Evolutionary conservation across 1,284 basidiomycete species (phyloP).

Genomic region (Moniliella sp.): DNA sequence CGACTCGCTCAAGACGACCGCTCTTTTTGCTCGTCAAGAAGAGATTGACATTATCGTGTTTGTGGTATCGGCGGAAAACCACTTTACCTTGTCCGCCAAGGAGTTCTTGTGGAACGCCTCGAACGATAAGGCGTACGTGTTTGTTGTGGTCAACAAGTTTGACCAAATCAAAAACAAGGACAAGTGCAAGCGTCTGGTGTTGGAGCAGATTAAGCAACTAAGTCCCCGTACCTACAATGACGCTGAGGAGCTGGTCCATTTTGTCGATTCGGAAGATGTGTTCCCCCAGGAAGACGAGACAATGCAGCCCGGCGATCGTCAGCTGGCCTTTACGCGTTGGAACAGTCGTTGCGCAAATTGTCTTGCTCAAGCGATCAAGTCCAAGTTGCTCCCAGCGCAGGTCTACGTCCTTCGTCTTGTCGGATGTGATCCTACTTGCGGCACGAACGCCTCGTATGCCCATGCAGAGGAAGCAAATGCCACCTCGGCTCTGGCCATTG

Average conservation of each 20-base stretch:
- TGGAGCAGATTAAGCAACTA: slow-evolving; percentile 81
- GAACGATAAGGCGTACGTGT: slow-evolving; percentile 91
- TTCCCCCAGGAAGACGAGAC: no score
- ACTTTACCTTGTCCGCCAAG: slow-evolving; percentile 84
- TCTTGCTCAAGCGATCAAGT: slow-evolving; percentile 84
- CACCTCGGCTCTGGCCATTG: slow-evolving; percentile 47
- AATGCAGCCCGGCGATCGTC: no score
- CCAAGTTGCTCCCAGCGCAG: slow-evolving; percentile 81
- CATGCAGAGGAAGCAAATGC: slow-evolving; percentile 57
- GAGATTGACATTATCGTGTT: slow-evolving; percentile 98
- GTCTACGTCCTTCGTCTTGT: slow-evolving; percentile 78
- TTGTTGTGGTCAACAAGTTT: slow-evolving; percentile 96
- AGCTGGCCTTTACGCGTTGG: slow-evolving; percentile 63
- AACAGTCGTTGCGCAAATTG: slow-evolving; percentile 75
- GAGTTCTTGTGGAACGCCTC: slow-evolving; percentile 83
- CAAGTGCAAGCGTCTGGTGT: slow-evolving; percentile 64
- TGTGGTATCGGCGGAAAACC: slow-evolving; percentile 91
- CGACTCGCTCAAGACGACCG: slow-evolving; percentile 84
- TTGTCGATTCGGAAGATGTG: slow-evolving; percentile 58
- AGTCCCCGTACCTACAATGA: slow-evolving; percentile 78
- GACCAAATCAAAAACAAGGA: slow-evolving; percentile 91
- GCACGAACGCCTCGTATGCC: slow-evolving; percentile 70
- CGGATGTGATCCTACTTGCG: slow-evolving; percentile 65
- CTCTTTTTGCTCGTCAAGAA: slow-evolving; percentile 81
- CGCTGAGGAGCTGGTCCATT: slow-evolving; percentile 80